phyloP scores from a whole-genome alignment of 2,329 filamentous ascomycete genomes.

The Macrophomina pseudophaseolina region DNA sequence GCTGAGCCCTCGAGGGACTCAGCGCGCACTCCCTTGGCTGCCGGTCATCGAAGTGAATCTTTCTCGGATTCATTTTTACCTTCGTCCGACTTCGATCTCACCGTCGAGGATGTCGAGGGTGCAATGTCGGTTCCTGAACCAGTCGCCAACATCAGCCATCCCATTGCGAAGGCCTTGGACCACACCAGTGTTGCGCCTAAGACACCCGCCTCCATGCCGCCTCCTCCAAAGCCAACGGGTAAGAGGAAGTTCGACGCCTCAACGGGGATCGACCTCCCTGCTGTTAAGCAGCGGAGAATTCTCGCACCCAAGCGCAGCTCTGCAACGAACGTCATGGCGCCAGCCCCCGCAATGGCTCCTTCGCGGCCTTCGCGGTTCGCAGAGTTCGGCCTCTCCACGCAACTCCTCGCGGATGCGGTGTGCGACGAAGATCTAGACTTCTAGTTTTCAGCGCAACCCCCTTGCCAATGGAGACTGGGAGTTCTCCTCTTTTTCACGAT shows the following conservation, averaged over 20 bases:
- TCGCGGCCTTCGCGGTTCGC: neutral
- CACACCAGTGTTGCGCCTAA: neutral
- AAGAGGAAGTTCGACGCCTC: neutral
- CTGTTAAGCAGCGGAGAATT: neutral
- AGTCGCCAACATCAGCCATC: too few relatives aligned
- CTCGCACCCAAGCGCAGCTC: neutral
- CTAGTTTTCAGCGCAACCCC: too few relatives aligned
- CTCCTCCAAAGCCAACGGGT: neutral
- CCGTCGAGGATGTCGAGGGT: neutral
- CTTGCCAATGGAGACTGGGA: too few relatives aligned
- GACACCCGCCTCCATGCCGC: neutral
- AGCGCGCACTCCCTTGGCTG: neutral
- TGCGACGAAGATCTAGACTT: neutral
- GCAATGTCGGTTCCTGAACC: neutral
- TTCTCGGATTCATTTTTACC: neutral
- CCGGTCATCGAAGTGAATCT: neutral
- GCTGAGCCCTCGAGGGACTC: too few relatives aligned
- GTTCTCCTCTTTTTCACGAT: too few relatives aligned
- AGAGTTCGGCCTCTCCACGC: conserved; percentile 15
- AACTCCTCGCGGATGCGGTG: neutral
- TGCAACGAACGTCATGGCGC: neutral
- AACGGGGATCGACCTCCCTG: neutral
- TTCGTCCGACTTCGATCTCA: neutral
- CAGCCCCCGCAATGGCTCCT: neutral
- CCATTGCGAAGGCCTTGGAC: neutral